These are phyloP conservation scores for Erythrophleum fordii DNA, from an alignment of 306 rosid species.

Conservation along the genomic window DNA sequence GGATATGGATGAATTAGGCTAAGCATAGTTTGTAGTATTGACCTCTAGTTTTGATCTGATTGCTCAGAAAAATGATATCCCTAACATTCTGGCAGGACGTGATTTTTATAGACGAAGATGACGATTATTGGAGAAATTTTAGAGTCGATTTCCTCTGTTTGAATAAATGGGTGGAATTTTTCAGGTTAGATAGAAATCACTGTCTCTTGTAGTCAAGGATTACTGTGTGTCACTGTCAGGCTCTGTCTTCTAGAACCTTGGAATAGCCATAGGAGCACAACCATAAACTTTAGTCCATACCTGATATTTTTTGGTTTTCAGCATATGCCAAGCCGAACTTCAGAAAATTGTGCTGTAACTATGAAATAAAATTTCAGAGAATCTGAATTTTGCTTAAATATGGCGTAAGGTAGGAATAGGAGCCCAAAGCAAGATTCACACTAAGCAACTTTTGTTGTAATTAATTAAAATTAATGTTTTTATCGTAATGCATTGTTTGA, in stretches of 20 bases:
- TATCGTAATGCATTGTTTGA: not conserved
- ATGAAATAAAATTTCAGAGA: not conserved
- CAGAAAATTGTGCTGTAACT: constrained; percentile 7
- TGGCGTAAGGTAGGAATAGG: not conserved
- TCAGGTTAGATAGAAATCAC: not conserved
- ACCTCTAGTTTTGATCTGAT: constrained; percentile 5
- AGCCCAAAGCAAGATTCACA: constrained; percentile 3
- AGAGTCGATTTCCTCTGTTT: constrained; percentile 9
- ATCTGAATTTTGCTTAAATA: not conserved
- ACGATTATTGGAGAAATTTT: not conserved
- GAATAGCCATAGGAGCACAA: constrained; percentile 8
- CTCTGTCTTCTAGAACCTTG: constrained; percentile 24
- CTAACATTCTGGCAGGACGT: not conserved
- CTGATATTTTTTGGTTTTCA: constrained; percentile 20
- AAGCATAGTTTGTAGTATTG: not conserved
- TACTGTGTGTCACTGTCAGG: constrained; percentile 31
- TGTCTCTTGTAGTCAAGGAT: constrained; percentile 33
- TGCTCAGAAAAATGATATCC: not conserved
- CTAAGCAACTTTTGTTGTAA: not conserved
- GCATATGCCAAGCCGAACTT: constrained; percentile 14
- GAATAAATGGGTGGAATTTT: constrained; percentile 2
- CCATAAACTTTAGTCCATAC: constrained; percentile 24
- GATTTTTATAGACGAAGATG: not conserved
- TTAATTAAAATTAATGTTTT: not conserved
- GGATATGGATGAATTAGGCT: constrained; percentile 6